phyloP scores from a whole-genome alignment of 1,284 basidiomycete genomes.

The Macrocystidia cucumis region DNA sequence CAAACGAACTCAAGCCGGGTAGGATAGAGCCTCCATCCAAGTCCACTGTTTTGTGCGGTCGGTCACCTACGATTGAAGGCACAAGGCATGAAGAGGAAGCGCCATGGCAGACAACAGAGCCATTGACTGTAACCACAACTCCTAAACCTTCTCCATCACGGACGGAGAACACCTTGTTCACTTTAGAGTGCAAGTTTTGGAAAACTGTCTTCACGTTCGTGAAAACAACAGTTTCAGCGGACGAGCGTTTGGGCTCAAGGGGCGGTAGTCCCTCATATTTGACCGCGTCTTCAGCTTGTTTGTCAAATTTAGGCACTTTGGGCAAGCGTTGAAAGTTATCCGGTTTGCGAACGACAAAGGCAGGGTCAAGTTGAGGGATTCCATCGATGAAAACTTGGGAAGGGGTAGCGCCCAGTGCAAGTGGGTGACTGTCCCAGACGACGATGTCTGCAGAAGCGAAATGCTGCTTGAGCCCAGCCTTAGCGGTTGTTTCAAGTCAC shows the following conservation, averaged over 20 bases:
- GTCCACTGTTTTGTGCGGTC: constrained; percentile 22
- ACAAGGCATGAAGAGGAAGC: constrained; percentile 17
- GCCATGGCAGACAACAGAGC: constrained; percentile 36
- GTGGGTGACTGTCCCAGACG: constrained; percentile 84
- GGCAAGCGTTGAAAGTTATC: constrained; percentile 41
- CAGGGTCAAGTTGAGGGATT: constrained; percentile 43
- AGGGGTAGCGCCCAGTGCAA: constrained; percentile 66
- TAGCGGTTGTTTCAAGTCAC: constrained; percentile 18
- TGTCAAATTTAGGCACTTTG: constrained; percentile 53
- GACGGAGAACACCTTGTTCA: constrained; percentile 18
- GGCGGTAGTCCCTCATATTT: constrained; percentile 62
- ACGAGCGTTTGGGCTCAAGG: constrained; percentile 27
- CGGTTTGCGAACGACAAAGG: constrained; percentile 39
- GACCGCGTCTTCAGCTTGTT: constrained; percentile 46
- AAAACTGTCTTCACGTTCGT: constrained; percentile 36
- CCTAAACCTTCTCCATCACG: constrained; percentile 12
- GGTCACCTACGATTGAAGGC: constrained; percentile 9
- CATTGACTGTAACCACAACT: constrained; percentile 31
- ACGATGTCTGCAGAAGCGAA: constrained; percentile 53
- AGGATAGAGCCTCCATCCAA: constrained; percentile 41
- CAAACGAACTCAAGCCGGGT: constrained; percentile 53
- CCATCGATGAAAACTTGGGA: constrained; percentile 68
- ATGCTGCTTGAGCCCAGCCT: constrained; percentile 22
- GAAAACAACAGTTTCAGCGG: constrained; percentile 26
- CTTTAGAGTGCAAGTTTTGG: constrained; percentile 13